Conservation (phyloP, 2,329 filamentous ascomycete species). For the Aspergillus alliaceus region DNA sequence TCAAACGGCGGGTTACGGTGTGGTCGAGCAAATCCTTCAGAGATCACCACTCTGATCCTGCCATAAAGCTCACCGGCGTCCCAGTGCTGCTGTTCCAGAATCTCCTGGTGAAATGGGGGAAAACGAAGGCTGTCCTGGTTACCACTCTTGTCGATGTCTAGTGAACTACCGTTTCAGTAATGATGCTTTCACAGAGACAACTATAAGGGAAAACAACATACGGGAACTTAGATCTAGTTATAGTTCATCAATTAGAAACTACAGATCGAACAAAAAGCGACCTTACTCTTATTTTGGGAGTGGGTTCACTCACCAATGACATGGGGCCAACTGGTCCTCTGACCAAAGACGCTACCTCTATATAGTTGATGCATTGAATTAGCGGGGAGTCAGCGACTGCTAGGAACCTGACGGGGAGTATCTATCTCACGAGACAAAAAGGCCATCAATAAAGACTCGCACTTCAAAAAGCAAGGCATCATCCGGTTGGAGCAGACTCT, state of each 20-base stretch:
- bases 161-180: neutral
- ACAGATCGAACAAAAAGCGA: neutral
- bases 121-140: slow-evolving; percentile 67
- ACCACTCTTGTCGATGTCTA: slow-evolving; percentile 54
- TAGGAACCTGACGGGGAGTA: neutral
- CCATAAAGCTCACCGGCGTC: slow-evolving; percentile 69
- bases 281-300: neutral
- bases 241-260: neutral
- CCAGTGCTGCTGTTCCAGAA: slow-evolving; percentile 71
- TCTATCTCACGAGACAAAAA: slow-evolving; percentile 59
- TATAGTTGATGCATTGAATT: slow-evolving; percentile 1
- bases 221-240: slow-evolving; percentile 36
- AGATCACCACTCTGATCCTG: slow-evolving; percentile 73
- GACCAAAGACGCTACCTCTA: slow-evolving; percentile 58
- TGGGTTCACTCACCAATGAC: slow-evolving; percentile 47
- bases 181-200: too few species aligned
- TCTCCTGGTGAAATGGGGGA: slow-evolving; percentile 68
- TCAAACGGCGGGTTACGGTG: slow-evolving; percentile 56
- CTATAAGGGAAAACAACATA: slow-evolving; percentile 22
- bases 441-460: slow-evolving; percentile 68
- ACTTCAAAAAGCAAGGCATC: slow-evolving; percentile 64
- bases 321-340: slow-evolving; percentile 54
- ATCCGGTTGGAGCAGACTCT: slow-evolving; percentile 56
- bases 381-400: neutral
- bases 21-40: slow-evolving; percentile 66